These are phyloP conservation scores for Exophiala alcalophila DNA, from an alignment of 2,329 filamentous ascomycete species.

Conservation along the genomic window DNA sequence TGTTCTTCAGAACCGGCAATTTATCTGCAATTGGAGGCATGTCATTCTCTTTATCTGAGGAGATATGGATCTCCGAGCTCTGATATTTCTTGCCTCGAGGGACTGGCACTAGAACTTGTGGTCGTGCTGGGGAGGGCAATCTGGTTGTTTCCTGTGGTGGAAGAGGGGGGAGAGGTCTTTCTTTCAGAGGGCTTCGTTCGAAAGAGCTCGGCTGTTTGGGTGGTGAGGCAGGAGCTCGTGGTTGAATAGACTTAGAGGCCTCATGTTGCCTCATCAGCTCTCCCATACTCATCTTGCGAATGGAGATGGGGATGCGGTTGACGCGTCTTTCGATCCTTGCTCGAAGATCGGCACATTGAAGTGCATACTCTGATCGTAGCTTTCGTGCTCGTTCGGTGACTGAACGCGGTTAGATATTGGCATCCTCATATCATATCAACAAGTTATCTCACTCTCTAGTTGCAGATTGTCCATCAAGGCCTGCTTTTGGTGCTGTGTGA, in stretches of 20 bases:
- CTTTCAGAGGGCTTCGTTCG: constrained; percentile 29
- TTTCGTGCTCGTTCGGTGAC: constrained; percentile 85
- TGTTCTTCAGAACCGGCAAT: constrained; percentile 68
- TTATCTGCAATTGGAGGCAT: constrained; percentile 40
- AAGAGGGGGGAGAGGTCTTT: constrained; percentile 32
- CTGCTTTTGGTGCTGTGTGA: constrained; percentile 74
- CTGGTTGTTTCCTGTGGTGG: constrained; percentile 34
- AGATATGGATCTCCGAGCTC: constrained; percentile 23
- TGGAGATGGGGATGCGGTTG: constrained; percentile 78
- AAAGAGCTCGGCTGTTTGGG: constrained; percentile 19
- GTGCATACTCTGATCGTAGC: constrained; percentile 80
- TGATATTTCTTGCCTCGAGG: constrained; percentile 32
- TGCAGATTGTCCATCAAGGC: constrained; percentile 85
- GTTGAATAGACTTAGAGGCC: constrained; percentile 47
- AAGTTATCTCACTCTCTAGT: constrained; percentile 67
- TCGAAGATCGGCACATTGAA: constrained; percentile 80
- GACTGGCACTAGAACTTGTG: constrained; percentile 29
- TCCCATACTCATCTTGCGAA: constrained; percentile 77
- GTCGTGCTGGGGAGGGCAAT: constrained; percentile 32
- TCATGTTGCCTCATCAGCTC: constrained; percentile 55
- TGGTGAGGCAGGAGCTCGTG: constrained; percentile 32
- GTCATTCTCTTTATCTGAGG: constrained; percentile 73
- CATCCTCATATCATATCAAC: too few relatives aligned
- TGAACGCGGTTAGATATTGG: constrained; percentile 40
- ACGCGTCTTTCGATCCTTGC: constrained; percentile 88